Percentiles rank a stretch among this genome's conserved stretches.
Conservation (phyloP, 768 basidiomycete species). For the Mycena chlorophos region DNA sequence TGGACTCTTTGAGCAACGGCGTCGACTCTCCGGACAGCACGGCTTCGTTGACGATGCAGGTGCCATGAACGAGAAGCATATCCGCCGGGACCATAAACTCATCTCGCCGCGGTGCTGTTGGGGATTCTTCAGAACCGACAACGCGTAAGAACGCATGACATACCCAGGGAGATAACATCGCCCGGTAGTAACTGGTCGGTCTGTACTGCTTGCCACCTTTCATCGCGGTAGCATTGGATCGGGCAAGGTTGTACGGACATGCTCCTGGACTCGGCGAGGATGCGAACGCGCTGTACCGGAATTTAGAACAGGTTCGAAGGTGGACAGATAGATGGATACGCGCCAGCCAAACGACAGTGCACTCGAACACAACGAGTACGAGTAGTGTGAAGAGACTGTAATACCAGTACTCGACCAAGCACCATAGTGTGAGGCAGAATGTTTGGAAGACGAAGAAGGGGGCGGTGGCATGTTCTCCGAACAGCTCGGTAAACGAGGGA, state of each 20-base stretch:
- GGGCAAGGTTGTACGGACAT: constrained; percentile 94
- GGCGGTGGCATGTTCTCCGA: constrained; percentile 93
- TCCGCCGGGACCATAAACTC: constrained; percentile 94
- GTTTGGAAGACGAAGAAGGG: constrained; percentile 99
- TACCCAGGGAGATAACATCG: constrained; percentile 81
- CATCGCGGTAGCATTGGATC: constrained; percentile 78
- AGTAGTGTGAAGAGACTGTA: constrained; percentile 97
- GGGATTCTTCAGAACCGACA: constrained; percentile 11
- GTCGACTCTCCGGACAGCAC: constrained; percentile 99
- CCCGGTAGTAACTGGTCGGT: constrained; percentile 90
- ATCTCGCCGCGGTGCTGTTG: constrained; percentile 64
- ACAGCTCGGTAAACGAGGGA: constrained; percentile 89
- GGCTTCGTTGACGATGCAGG: constrained; percentile 97
- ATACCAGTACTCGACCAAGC: constrained; percentile 98
- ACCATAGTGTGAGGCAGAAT: constrained; percentile 97
- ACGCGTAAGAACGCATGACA: constrained; percentile 9
- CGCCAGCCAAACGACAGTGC: constrained; percentile 98
- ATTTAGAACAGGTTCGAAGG: not conserved
- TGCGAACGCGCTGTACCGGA: constrained; percentile 76
- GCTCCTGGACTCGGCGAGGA: constrained; percentile 92
- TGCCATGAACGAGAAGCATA: constrained; percentile 87
- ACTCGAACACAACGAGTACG: constrained; percentile 98
- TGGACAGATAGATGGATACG: constrained; percentile 26
- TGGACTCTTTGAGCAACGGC: constrained; percentile 92
- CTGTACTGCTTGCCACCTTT: constrained; percentile 76